phyloP scores from a whole-genome alignment of 2,329 filamentous ascomycete species.

The Apiospora rasikravindrae region DNA sequence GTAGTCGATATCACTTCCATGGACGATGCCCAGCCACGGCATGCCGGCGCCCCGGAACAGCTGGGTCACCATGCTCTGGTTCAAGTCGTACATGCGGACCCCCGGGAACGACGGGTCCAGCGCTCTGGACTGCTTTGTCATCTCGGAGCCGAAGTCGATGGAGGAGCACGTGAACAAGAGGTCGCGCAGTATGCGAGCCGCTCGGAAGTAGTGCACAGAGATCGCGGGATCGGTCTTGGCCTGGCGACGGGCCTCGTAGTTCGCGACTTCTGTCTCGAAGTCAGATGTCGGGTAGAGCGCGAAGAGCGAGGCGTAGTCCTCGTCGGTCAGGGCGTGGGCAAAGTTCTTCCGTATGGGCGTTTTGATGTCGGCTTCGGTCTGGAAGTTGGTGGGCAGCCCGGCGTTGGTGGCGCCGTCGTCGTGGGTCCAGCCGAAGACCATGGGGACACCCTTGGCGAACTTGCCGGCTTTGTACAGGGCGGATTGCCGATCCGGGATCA shows the following conservation, averaged over 20 bases:
- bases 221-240: conserved; percentile 27
- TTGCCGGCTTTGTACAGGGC: conserved; percentile 30
- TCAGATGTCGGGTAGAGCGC: conserved; percentile 33
- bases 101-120: conserved; percentile 11
- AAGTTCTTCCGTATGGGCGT: conserved; percentile 26
- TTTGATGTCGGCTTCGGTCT: conserved; percentile 34
- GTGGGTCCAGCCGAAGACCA: conserved; percentile 35
- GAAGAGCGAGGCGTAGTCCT: conserved; percentile 33
- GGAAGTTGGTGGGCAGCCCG: conserved; percentile 28
- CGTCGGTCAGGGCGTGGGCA: conserved; percentile 30
- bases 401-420: conserved; percentile 37
- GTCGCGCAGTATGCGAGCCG: conserved; percentile 31
- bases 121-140: conserved; percentile 23
- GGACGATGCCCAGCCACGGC: conserved; percentile 18
- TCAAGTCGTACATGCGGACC: conserved; percentile 18
- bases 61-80: conserved; percentile 22
- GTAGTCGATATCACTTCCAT: conserved; percentile 20
- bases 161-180: conserved; percentile 33
- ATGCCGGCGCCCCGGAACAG: conserved; percentile 16
- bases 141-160: conserved; percentile 29
- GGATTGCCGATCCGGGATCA: conserved; percentile 42
- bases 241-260: conserved; percentile 21
- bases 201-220: conserved; percentile 32
- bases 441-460: conserved; percentile 29
- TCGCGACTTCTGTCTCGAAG: conserved; percentile 29